phyloP scores from a whole-genome alignment of 257 asterid species.

The Capsicum rhomboideum region DNA sequence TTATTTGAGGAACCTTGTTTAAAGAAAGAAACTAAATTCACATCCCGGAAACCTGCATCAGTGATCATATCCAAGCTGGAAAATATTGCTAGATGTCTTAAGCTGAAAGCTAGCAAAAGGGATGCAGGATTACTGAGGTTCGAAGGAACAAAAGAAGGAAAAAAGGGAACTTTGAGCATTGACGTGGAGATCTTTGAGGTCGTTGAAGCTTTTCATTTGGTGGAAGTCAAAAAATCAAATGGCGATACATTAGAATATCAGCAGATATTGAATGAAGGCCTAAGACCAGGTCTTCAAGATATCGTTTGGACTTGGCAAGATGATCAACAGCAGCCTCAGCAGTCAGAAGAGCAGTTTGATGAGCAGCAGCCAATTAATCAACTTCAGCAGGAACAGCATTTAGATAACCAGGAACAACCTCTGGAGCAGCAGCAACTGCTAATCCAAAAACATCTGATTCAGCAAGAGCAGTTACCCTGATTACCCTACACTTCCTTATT shows the following conservation, averaged over 20 bases:
- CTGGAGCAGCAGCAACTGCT: neutral
- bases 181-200: slow-evolving; percentile 83
- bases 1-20: slow-evolving; percentile 57
- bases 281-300: slow-evolving; percentile 75
- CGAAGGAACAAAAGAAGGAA: slow-evolving; percentile 64
- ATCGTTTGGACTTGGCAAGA: slow-evolving; percentile 76
- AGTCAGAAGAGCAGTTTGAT: neutral
- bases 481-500: neutral
- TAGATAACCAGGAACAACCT: neutral
- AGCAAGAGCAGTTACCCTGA: slow-evolving; percentile 49
- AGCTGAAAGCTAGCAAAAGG: slow-evolving; percentile 54
- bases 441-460: slow-evolving; percentile 5
- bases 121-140: slow-evolving; percentile 62
- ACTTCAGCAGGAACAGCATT: neutral
- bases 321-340: slow-evolving; percentile 28
- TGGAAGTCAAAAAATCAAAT: slow-evolving; percentile 62
- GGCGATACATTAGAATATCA: slow-evolving; percentile 78
- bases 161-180: slow-evolving; percentile 52
- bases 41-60: slow-evolving; percentile 60
- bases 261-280: slow-evolving; percentile 43
- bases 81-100: slow-evolving; percentile 54
- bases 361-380: neutral
- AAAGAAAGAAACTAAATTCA: slow-evolving; percentile 58
- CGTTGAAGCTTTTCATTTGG: slow-evolving; percentile 51
- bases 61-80: slow-evolving; percentile 59